A percentile compares a stretch with the other conserved stretches of the same genome.
phyloP scores from a whole-genome alignment of 495 filamentous ascomycete genomes.

The Aspergillus diversus region DNA sequence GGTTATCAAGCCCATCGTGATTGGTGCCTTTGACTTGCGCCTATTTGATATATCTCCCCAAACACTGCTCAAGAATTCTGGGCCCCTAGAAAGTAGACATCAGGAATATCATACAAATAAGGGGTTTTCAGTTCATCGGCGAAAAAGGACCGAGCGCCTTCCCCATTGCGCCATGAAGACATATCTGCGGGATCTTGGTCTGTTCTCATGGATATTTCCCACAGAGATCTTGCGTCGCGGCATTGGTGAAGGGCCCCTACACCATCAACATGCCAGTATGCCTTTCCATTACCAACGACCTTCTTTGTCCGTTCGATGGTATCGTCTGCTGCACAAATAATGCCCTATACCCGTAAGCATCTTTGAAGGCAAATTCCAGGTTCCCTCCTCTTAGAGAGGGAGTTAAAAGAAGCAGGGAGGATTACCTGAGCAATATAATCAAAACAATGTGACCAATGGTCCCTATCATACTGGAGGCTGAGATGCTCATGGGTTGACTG shows the following conservation, averaged over 20 bases:
- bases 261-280: slow-evolving; percentile 19
- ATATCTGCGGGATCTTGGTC: slow-evolving; percentile 8
- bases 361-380: not conserved
- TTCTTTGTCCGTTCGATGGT: slow-evolving; percentile 35
- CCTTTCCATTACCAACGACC: slow-evolving; percentile 19
- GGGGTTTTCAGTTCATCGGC: slow-evolving; percentile 9
- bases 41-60: not conserved
- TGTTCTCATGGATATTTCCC: slow-evolving; percentile 20
- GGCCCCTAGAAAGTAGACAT: slow-evolving; percentile 3
- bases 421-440: slow-evolving; percentile 29
- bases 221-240: slow-evolving; percentile 21
- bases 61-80: not conserved
- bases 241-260: slow-evolving; percentile 26
- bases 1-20: not conserved
- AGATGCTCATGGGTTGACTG: not conserved
- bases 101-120: slow-evolving; percentile 9
- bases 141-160: slow-evolving; percentile 20
- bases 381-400: not conserved
- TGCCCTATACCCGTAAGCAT: slow-evolving; percentile 7
- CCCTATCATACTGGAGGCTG: slow-evolving; percentile 4
- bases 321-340: slow-evolving; percentile 28
- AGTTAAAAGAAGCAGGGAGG: slow-evolving; percentile 1
- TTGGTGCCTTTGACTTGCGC: too few species aligned
- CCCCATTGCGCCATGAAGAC: slow-evolving; percentile 15
- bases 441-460: slow-evolving; percentile 30